Conservation (phyloP, 371 early-diverging fungal species). For the Mucor racemosus region DNA sequence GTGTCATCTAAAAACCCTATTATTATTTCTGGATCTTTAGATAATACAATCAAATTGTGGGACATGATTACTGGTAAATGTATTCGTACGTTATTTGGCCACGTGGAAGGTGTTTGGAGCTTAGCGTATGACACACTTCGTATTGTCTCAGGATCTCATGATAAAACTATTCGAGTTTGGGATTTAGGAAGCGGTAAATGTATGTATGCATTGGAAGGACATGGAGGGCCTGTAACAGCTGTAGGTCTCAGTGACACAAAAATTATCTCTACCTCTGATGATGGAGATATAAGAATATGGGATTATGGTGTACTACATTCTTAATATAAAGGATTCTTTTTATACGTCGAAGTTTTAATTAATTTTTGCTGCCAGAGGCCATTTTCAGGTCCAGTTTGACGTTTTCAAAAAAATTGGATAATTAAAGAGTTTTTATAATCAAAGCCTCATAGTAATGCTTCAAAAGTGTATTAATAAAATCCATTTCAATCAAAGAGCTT, state of each 20-base stretch:
- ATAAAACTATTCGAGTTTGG: slow-evolving; percentile 93
- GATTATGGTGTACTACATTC: slow-evolving; percentile 62
- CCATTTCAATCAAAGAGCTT: too few relatives aligned
- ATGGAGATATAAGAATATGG: slow-evolving; percentile 81
- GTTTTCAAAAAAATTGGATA: too few relatives aligned
- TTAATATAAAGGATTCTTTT: not conserved
- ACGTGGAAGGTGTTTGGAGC: slow-evolving; percentile 91
- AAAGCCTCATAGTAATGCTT: too few relatives aligned
- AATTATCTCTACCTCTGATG: slow-evolving; percentile 84
- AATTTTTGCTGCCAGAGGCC: too few relatives aligned
- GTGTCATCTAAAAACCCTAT: slow-evolving; percentile 46
- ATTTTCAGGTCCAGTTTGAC: too few relatives aligned
- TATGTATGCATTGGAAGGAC: slow-evolving; percentile 76
- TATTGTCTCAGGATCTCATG: slow-evolving; percentile 91
- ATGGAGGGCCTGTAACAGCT: slow-evolving; percentile 74
- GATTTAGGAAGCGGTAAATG: slow-evolving; percentile 85
- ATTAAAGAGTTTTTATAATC: too few relatives aligned
- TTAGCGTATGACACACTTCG: slow-evolving; percentile 88
- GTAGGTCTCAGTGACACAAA: slow-evolving; percentile 86
- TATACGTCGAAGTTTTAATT: too few relatives aligned
- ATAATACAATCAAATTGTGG: slow-evolving; percentile 92
- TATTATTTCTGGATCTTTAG: slow-evolving; percentile 85
- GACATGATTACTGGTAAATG: slow-evolving; percentile 80
- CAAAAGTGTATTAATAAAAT: too few relatives aligned
- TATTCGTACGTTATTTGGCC: slow-evolving; percentile 86